Conservation (phyloP, 2,329 filamentous ascomycete genomes). For the Emericellopsis cladophorae region DNA sequence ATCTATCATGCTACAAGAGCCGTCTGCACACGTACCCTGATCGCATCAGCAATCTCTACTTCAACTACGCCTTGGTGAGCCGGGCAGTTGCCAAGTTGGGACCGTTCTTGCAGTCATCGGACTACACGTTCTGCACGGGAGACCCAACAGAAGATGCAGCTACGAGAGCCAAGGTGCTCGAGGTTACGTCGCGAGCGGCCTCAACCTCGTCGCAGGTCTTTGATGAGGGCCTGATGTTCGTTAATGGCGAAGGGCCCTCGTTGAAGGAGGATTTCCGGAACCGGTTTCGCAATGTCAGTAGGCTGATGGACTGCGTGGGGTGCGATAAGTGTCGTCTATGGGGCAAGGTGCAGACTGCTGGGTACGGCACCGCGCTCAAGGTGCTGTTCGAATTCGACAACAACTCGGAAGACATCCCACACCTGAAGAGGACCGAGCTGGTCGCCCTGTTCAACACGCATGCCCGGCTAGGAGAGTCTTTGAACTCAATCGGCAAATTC, state of each 20-base stretch:
- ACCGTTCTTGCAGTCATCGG: conserved; percentile 52
- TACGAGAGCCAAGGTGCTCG: conserved; percentile 73
- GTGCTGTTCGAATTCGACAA: conserved; percentile 88
- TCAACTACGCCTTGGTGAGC: conserved; percentile 94
- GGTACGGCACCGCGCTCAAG: conserved; percentile 90
- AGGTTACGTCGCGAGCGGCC: conserved; percentile 58
- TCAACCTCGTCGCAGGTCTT: conserved; percentile 64
- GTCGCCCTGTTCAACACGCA: conserved; percentile 94
- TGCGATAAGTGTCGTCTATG: conserved; percentile 98
- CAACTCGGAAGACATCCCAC: conserved; percentile 49
- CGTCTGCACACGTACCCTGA: conserved; percentile 80
- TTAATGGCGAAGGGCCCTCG: conserved; percentile 58
- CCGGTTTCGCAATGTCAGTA: conserved; percentile 90
- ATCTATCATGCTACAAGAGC: conserved; percentile 75
- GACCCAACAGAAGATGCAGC: conserved; percentile 65
- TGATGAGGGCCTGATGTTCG: conserved; percentile 93
- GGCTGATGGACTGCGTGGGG: conserved; percentile 96
- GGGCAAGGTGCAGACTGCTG: conserved; percentile 92
- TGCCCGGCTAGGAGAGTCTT: conserved; percentile 69
- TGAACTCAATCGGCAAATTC: conserved; percentile 67
- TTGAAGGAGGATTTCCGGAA: conserved; percentile 96
- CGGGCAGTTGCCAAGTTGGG: conserved; percentile 85
- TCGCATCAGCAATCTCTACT: conserved; percentile 93
- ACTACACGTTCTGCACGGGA: conserved; percentile 86
- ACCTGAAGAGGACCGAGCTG: conserved; percentile 77